Conservation (phyloP, 2,329 filamentous ascomycete species). For the Paracoccidioides brasiliensis region DNA sequence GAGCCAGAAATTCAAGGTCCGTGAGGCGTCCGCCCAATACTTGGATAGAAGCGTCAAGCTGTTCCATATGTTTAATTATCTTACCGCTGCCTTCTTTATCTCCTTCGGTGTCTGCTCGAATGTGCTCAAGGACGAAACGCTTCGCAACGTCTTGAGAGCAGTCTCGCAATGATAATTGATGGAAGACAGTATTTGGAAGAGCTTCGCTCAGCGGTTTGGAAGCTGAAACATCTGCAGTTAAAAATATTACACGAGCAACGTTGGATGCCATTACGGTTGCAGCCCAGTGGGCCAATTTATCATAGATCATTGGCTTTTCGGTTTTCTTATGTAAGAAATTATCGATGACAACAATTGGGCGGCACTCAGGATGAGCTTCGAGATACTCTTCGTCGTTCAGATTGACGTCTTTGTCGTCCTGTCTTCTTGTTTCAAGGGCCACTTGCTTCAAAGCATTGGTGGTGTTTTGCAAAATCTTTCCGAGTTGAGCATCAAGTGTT, state of each 20-base stretch:
- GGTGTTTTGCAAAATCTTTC: slow-evolving; percentile 79
- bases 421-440: slow-evolving; percentile 55
- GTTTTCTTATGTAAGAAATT: slow-evolving; percentile 77
- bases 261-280: slow-evolving; percentile 75
- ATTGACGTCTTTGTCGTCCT: slow-evolving; percentile 57
- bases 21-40: slow-evolving; percentile 83
- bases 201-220: slow-evolving; percentile 77
- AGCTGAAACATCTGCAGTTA: slow-evolving; percentile 80
- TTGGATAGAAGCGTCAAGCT: slow-evolving; percentile 70
- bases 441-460: slow-evolving; percentile 66
- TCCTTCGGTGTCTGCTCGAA: slow-evolving; percentile 33
- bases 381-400: slow-evolving; percentile 76
- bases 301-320: slow-evolving; percentile 52
- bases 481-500: slow-evolving; percentile 75
- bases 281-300: slow-evolving; percentile 81
- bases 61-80: slow-evolving; percentile 44
- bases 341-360: slow-evolving; percentile 77
- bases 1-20: slow-evolving; percentile 86
- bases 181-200: slow-evolving; percentile 81
- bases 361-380: slow-evolving; percentile 71
- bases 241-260: slow-evolving; percentile 84
- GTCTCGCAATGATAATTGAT: slow-evolving; percentile 73
- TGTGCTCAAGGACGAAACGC: slow-evolving; percentile 73
- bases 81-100: slow-evolving; percentile 34
- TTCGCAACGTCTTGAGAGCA: slow-evolving; percentile 77